Evolutionary conservation across 1,284 basidiomycete species (phyloP), one percentile per base, ranked within the genome.

Genomic region (Porphyrellus sp.): DNA sequence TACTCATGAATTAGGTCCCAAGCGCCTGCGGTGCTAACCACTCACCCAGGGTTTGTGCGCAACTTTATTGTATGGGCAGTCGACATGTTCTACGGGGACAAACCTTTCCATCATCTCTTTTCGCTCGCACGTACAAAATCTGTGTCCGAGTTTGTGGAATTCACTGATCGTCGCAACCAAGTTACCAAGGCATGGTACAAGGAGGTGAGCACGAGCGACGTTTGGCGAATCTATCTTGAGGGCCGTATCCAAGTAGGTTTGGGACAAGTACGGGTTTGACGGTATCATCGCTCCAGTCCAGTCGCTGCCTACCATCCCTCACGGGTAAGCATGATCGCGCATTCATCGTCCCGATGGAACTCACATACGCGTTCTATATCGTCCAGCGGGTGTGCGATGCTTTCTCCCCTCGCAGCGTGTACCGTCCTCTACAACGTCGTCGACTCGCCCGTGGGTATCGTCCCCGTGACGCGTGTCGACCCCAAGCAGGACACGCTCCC

Each of bases 381-480:
- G 1, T 40, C 8, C 45, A 83, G 81, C 4, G 77, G 76, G 6
- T 83, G 80, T 44, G 74, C 75, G 34, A 76, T 74, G 34, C 76
- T 84, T 30, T 77, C 78, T 8, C 73, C 80, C 4, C 63, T 90
- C 7, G 79, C 81, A 15, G 65, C 63, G 8, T 70, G 70, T 2
- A 84, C 83, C 0, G 64, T 80, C 24, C 61, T 83, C 8, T 88
- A 82, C 70, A 96, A 96, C 70, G 70, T 94, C 38, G 70, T 91
- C 51, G 91, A 95, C 62, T 77, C 78, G 24, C 84, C 93, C 0
- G 87, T 83, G 15, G 92, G 91, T 9, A 75, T 80, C 40, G 59
- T 97, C 0, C 93, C 93, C 5, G 86, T 95, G 18, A 91, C 89
- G 3, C 80, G 80, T 16, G 91, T 97, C 31, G 81, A 91, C 60